Evolutionary conservation across 2,329 filamentous ascomycete genomes (phyloP).

Genomic region (Ceratocystis alfenasii): DNA sequence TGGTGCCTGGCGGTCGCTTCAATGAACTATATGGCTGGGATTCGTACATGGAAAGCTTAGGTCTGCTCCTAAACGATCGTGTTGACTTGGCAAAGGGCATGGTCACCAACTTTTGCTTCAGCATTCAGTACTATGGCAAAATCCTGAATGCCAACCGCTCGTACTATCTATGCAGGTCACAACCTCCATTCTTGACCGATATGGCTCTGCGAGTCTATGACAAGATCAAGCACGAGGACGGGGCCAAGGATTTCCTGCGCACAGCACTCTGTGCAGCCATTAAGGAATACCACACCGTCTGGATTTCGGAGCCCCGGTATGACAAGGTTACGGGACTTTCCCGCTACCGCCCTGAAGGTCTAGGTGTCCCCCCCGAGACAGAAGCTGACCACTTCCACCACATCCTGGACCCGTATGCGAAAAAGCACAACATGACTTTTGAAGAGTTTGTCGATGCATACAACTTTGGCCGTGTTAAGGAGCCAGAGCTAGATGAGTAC

Average conservation of each 20-base stretch:
- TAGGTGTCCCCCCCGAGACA: conserved; percentile 82
- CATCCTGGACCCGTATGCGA: conserved; percentile 65
- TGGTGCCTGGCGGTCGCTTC: conserved; percentile 95
- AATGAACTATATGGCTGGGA: conserved; percentile 99
- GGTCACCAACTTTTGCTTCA: conserved; percentile 95
- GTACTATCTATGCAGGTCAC: conserved; percentile 88
- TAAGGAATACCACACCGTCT: conserved; percentile 89
- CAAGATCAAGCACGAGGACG: conserved; percentile 76
- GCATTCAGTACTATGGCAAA: conserved; percentile 96
- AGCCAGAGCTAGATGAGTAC: conserved; percentile 87
- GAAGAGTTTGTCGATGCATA: conserved; percentile 79
- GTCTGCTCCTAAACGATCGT: conserved; percentile 72
- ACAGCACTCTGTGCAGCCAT: conserved; percentile 78
- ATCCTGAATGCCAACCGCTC: conserved; percentile 93
- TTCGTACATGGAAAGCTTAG: conserved; percentile 95
- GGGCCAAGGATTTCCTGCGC: conserved; percentile 67
- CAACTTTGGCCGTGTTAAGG: conserved; percentile 61
- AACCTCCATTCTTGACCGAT: conserved; percentile 93
- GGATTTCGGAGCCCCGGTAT: conserved; percentile 65
- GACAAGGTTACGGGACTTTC: conserved; percentile 71
- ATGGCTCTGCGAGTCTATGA: conserved; percentile 93
- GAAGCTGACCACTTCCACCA: conserved; percentile 80
- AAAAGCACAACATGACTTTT: conserved; percentile 74
- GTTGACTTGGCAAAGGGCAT: conserved; percentile 84
- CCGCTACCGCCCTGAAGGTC: conserved; percentile 69